A percentile compares a stretch with the other conserved stretches of the same genome.
Evolutionary conservation across 495 filamentous ascomycete genomes (phyloP).

Genomic region (Penicillium flavigenum): DNA sequence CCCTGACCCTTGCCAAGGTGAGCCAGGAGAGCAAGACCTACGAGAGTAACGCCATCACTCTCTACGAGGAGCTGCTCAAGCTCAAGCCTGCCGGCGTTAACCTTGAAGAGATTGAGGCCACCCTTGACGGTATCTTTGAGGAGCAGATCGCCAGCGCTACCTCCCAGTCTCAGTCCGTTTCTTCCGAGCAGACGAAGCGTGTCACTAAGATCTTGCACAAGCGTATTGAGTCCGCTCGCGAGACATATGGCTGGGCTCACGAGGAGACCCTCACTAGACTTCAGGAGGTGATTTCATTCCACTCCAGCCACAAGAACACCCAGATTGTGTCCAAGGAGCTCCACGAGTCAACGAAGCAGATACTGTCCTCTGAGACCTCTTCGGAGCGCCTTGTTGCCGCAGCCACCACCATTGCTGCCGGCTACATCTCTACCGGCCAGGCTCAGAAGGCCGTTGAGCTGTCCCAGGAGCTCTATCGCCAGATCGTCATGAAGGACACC

Average conservation of each 20-base stretch:
- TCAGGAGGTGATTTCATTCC: constrained; percentile 33
- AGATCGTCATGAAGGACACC: constrained; percentile 33
- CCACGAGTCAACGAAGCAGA: constrained; percentile 35
- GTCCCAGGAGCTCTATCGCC: constrained; percentile 38
- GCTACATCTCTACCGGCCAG: constrained; percentile 35
- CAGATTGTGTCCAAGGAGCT: constrained; percentile 28
- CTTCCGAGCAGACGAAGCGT: constrained; percentile 26
- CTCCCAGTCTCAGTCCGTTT: constrained; percentile 25
- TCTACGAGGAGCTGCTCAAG: constrained; percentile 36
- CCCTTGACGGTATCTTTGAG: constrained; percentile 38
- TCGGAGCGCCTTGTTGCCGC: constrained; percentile 31
- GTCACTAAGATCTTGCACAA: constrained; percentile 29
- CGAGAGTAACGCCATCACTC: constrained; percentile 32
- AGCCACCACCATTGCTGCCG: constrained; percentile 33
- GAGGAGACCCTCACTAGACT: constrained; percentile 37
- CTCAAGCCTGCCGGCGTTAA: constrained; percentile 33
- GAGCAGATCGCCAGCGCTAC: constrained; percentile 30
- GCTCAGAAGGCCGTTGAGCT: constrained; percentile 32
- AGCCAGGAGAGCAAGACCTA: constrained; percentile 39
- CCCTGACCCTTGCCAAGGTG: constrained; percentile 37
- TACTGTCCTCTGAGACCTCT: constrained; percentile 31
- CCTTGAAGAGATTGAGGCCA: constrained; percentile 33
- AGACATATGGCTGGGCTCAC: constrained; percentile 39
- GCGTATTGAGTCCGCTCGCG: constrained; percentile 30
- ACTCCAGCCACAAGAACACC: constrained; percentile 30